Conservation (phyloP, 805 yeast species). For the Saccharomycopsis schoenii region DNA sequence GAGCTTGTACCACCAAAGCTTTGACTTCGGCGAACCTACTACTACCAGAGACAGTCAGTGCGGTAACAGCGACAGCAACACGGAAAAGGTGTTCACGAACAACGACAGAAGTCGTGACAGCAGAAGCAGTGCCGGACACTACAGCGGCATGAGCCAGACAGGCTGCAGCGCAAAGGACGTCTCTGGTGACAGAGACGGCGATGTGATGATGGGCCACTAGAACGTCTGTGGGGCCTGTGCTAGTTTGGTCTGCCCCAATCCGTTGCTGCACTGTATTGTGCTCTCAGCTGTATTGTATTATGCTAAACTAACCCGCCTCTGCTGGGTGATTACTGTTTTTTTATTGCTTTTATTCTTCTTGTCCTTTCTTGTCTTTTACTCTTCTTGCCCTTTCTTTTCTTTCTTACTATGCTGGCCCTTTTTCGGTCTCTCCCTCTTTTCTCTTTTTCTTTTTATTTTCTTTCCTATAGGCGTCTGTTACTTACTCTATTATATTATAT, state of each 20-base stretch:
- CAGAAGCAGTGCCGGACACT: neutral
- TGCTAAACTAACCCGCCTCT: too few species aligned
- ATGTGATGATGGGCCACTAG: neutral
- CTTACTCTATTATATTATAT: neutral
- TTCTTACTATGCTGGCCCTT: too few species aligned
- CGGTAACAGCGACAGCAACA: conserved; percentile 11
- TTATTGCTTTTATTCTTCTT: too few species aligned
- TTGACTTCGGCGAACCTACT: neutral
- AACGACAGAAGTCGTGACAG: neutral
- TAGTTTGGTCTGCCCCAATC: neutral
- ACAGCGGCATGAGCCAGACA: neutral
- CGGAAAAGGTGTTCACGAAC: conserved; percentile 8
- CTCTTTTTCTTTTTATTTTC: neutral
- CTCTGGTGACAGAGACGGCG: neutral
- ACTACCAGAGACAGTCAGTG: neutral
- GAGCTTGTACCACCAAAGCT: too few species aligned
- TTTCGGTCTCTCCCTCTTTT: too few species aligned
- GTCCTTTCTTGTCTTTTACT: too few species aligned
- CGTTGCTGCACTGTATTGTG: too few species aligned
- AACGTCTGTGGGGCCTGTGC: neutral
- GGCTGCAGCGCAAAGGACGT: neutral
- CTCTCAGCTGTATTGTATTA: too few species aligned
- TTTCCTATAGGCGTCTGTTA: neutral
- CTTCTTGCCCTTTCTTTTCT: too few species aligned
- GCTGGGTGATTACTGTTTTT: too few species aligned